Percentiles rank a stretch among this genome's conserved stretches.
Evolutionary conservation across 2,329 filamentous ascomycete genomes (phyloP).

Genomic region (Pseudocercospora vitis): DNA sequence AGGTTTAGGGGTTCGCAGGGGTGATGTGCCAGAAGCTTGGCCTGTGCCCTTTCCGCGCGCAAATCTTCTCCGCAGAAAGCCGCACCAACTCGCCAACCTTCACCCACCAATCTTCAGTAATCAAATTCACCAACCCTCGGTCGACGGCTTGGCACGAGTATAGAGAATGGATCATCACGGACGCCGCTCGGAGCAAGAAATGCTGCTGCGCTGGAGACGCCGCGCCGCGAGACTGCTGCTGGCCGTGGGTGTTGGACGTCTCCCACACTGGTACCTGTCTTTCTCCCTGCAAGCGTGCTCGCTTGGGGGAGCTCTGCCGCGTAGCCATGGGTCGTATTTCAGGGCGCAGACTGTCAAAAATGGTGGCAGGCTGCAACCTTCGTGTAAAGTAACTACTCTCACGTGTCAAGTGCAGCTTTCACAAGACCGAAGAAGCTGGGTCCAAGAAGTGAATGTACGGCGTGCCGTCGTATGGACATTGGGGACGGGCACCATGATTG

Average conservation of each 20-base stretch:
- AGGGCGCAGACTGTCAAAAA: neutral
- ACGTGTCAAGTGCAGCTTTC: neutral
- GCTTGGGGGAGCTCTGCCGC: constrained; percentile 11
- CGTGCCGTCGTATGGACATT: no score
- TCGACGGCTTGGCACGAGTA: no score
- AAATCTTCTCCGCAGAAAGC: constrained; percentile 5
- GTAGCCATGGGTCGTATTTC: neutral
- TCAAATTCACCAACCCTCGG: no score
- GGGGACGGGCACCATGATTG: constrained; percentile 7
- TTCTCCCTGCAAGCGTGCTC: constrained; percentile 3
- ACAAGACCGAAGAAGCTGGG: neutral
- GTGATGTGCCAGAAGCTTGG: neutral
- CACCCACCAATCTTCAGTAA: neutral
- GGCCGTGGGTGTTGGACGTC: neutral
- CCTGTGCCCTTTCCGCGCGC: constrained; percentile 3
- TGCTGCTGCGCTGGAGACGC: neutral
- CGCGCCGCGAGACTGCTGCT: neutral
- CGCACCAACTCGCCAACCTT: neutral
- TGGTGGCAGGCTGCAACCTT: neutral
- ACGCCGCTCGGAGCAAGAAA: neutral
- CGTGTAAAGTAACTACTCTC: no score
- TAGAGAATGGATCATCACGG: no score
- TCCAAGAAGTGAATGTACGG: constrained; percentile 8
- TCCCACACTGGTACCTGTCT: neutral
- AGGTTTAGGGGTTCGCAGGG: constrained; percentile 8